These are phyloP conservation scores for Paspalum notatum DNA, from an alignment of 176 grass and related monocot genomes.

Conservation along the genomic window DNA sequence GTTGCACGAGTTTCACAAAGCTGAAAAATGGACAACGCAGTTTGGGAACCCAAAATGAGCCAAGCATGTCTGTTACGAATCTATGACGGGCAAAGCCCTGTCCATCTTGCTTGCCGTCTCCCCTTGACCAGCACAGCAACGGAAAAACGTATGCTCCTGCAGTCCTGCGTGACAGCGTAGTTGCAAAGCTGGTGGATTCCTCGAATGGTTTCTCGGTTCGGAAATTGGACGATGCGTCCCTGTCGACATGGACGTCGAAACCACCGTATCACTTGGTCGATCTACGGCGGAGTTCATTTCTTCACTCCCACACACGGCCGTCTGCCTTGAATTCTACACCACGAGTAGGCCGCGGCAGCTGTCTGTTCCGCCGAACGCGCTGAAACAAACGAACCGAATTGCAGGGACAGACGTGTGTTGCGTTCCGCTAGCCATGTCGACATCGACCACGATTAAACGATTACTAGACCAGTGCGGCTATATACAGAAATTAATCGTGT, in stretches of 20 bases:
- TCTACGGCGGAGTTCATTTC: not conserved
- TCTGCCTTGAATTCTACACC: not conserved
- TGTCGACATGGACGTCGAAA: constrained; percentile 19
- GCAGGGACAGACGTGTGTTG: too few species aligned
- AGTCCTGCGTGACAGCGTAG: not conserved
- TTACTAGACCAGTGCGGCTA: too few species aligned
- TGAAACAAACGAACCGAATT: too few species aligned
- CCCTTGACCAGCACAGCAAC: not conserved
- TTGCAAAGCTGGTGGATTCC: constrained; percentile 20
- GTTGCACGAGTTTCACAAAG: not conserved
- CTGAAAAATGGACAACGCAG: not conserved
- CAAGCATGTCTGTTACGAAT: too few species aligned
- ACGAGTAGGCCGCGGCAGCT: too few species aligned
- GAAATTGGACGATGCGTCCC: not conserved
- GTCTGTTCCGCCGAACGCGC: not conserved
- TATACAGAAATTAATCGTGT: too few species aligned
- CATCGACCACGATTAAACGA: too few species aligned
- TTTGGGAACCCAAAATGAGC: too few species aligned
- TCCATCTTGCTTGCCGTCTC: too few species aligned
- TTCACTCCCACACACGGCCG: not conserved
- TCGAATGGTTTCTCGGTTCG: constrained; percentile 21
- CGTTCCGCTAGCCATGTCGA: too few species aligned
- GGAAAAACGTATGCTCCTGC: too few species aligned
- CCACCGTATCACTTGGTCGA: not conserved
- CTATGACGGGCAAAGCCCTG: too few species aligned